Evolutionary conservation across 768 basidiomycete species (phyloP).

Genomic region (Phaeotremella skinneri): DNA sequence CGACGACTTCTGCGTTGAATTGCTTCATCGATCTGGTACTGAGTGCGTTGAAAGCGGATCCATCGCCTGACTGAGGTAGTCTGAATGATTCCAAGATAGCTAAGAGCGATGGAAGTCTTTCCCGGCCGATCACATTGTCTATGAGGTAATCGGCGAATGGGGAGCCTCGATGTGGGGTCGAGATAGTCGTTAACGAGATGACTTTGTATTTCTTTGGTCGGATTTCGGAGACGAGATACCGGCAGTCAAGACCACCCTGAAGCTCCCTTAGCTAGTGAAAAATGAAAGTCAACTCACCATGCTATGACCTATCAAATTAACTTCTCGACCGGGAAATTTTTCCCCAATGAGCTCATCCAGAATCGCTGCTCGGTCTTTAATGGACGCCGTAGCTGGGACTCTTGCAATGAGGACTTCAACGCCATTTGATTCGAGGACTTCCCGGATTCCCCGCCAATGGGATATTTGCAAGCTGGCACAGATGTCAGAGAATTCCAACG

Average conservation of each 20-base stretch:
- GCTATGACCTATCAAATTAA: conserved; percentile 87
- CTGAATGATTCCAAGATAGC: conserved; percentile 65
- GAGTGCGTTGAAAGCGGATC: conserved; percentile 85
- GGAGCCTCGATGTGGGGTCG: conserved; percentile 91
- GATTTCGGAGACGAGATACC: conserved; percentile 81
- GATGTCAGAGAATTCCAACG: conserved; percentile 4
- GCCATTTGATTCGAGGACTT: conserved; percentile 84
- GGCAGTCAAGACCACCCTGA: conserved; percentile 89
- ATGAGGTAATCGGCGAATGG: conserved; percentile 77
- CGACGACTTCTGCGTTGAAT: conserved; percentile 84
- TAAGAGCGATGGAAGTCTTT: conserved; percentile 54
- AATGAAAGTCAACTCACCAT: conserved; percentile 58
- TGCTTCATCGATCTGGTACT: conserved; percentile 78
- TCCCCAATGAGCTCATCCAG: conserved; percentile 78
- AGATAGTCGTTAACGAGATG: conserved; percentile 86
- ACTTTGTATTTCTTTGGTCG: conserved; percentile 73
- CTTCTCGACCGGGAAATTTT: conserved; percentile 72
- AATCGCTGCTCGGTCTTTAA: conserved; percentile 82
- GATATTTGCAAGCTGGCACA: conserved; percentile 74
- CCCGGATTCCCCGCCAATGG: conserved; percentile 96
- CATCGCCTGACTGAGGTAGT: conserved; percentile 91
- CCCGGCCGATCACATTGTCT: conserved; percentile 51
- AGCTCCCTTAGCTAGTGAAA: background rate
- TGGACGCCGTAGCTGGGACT: conserved; percentile 87
- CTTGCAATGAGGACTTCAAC: conserved; percentile 87